These are phyloP conservation scores for Leccinum aurantiacum DNA, from an alignment of 768 basidiomycete genomes.

Conservation along the genomic window DNA sequence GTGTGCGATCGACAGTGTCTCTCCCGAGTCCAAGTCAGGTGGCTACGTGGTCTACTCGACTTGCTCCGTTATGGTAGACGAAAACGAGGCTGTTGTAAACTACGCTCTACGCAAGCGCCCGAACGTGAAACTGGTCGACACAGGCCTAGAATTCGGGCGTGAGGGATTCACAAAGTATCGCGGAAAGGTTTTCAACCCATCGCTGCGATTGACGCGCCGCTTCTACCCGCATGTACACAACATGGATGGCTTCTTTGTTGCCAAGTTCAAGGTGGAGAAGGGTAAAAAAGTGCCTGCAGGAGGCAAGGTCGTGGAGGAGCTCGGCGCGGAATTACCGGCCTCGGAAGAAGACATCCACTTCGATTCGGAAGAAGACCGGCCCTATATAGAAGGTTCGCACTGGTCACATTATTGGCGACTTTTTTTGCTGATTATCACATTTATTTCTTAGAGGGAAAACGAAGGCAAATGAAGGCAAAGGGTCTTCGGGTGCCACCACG, in stretches of 20 bases:
- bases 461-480: slow-evolving; percentile 73
- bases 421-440: background rate
- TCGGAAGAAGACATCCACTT: slow-evolving; percentile 49
- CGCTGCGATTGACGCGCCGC: slow-evolving; percentile 76
- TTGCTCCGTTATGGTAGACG: slow-evolving; percentile 96
- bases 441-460: slow-evolving; percentile 57
- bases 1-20: slow-evolving; percentile 96
- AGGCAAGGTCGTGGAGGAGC: slow-evolving; percentile 26
- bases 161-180: slow-evolving; percentile 89
- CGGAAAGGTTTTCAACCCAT: slow-evolving; percentile 85
- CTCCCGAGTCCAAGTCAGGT: slow-evolving; percentile 85
- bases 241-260: slow-evolving; percentile 99
- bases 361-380: slow-evolving; percentile 72
- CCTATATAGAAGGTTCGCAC: slow-evolving; percentile 75
- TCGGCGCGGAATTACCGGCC: slow-evolving; percentile 26
- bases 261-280: slow-evolving; percentile 95
- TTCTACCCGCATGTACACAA: slow-evolving; percentile 99
- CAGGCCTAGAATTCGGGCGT: slow-evolving; percentile 89
- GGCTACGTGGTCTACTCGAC: slow-evolving; percentile 98
- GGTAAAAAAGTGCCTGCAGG: slow-evolving; percentile 49
- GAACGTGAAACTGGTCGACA: slow-evolving; percentile 87
- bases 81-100: slow-evolving; percentile 97
- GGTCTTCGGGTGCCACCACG: slow-evolving; percentile 67
- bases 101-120: slow-evolving; percentile 95
- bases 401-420: background rate